phyloP scores from a whole-genome alignment of 2,329 filamentous ascomycete species.

The Cytospora piceae region DNA sequence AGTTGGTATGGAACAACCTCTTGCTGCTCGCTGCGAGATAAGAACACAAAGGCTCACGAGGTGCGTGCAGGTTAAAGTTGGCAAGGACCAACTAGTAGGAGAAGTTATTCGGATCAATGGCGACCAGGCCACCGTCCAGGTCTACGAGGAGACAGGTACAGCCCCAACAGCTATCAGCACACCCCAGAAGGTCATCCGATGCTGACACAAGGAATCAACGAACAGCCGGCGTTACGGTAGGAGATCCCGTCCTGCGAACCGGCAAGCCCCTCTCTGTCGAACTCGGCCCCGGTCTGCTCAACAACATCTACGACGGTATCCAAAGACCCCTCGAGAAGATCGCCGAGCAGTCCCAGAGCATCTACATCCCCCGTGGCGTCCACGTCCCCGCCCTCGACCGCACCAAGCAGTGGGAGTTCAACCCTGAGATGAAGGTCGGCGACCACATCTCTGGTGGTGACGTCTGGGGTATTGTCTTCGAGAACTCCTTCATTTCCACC shows the following conservation, averaged over 20 bases:
- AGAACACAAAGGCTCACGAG: conserved; percentile 22
- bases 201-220: conserved; percentile 32
- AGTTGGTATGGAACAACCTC: conserved; percentile 69
- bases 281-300: conserved; percentile 93
- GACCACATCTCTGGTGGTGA: conserved; percentile 97
- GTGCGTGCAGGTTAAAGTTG: conserved; percentile 75
- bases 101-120: conserved; percentile 97
- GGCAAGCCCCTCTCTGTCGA: conserved; percentile 97
- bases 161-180: conserved; percentile 22
- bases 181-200: not conserved
- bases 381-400: conserved; percentile 85
- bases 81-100: conserved; percentile 87
- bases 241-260: conserved; percentile 87
- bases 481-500: conserved; percentile 92
- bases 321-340: conserved; percentile 92
- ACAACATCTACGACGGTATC: conserved; percentile 99
- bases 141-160: conserved; percentile 97
- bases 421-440: conserved; percentile 86
- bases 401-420: conserved; percentile 95
- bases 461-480: conserved; percentile 90
- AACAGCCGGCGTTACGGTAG: conserved; percentile 88
- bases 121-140: conserved; percentile 96
- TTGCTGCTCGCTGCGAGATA: no score
- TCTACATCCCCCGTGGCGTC: conserved; percentile 97
- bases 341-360: conserved; percentile 75